Conservation (phyloP, 2,329 filamentous ascomycete species). For the Ceratocystis colombiana region DNA sequence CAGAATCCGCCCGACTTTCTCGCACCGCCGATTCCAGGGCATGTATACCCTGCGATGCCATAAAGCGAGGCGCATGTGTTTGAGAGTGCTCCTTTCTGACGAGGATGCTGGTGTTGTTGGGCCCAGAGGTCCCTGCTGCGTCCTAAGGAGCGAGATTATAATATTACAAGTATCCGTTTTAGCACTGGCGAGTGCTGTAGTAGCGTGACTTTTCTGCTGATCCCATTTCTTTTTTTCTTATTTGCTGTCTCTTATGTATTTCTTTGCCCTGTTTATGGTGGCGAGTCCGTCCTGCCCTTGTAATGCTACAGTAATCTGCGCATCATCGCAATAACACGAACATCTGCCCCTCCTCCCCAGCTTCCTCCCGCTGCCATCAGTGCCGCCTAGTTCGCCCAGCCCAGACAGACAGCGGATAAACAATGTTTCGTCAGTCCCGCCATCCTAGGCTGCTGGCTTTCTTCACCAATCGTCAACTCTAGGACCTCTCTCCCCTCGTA, state of each 20-base stretch:
- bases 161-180: neutral
- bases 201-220: neutral
- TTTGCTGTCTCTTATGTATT: neutral
- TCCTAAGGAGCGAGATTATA: neutral
- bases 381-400: neutral
- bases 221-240: neutral
- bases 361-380: conserved; percentile 13
- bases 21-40: conserved; percentile 11
- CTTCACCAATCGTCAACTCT: neutral
- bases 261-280: no score
- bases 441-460: neutral
- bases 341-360: neutral
- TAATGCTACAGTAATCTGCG: neutral
- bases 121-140: neutral
- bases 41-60: conserved; percentile 23
- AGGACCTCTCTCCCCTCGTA: neutral
- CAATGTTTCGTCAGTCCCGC: neutral
- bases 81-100: no score
- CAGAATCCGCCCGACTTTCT: conserved; percentile 24
- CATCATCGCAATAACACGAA: neutral
- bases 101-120: neutral
- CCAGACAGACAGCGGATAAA: neutral
- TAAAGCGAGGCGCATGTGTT: neutral
- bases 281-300: no score
- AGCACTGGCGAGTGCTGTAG: neutral